Percentiles rank a stretch among this genome's conserved stretches.
Conservation (phyloP, 805 yeast genomes). For the Isabelozyma heimii region DNA sequence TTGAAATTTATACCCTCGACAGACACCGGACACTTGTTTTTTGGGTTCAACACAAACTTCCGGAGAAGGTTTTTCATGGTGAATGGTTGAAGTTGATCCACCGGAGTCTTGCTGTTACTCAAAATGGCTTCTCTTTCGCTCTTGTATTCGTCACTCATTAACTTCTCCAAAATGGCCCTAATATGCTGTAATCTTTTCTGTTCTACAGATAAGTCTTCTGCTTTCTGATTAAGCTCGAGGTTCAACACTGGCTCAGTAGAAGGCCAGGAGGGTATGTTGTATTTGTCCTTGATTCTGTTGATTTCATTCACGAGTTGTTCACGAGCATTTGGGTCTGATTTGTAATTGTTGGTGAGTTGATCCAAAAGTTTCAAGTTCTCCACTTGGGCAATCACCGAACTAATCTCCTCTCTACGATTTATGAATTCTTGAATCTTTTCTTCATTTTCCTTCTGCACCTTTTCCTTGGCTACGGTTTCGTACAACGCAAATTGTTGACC, state of each 20-base stretch:
- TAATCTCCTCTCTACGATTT: conserved; percentile 33
- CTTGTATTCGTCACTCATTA: conserved; percentile 25
- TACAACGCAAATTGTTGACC: conserved; percentile 90
- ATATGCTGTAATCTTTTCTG: conserved; percentile 30
- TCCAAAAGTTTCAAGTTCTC: conserved; percentile 39
- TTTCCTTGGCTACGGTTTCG: conserved; percentile 66
- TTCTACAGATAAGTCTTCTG: conserved; percentile 22
- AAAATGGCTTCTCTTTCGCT: conserved; percentile 20
- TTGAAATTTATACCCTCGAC: neutral
- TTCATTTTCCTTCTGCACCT: conserved; percentile 67
- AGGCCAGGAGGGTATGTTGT: conserved; percentile 41
- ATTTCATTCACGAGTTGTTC: conserved; percentile 26
- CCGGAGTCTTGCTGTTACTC: neutral
- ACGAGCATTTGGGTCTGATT: conserved; percentile 17
- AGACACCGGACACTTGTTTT: conserved; percentile 22
- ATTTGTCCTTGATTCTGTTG: conserved; percentile 34
- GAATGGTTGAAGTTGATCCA: conserved; percentile 21
- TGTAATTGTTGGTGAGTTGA: conserved; percentile 21
- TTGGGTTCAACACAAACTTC: conserved; percentile 50
- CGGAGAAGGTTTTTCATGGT: conserved; percentile 71
- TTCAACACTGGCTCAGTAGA: conserved; percentile 35
- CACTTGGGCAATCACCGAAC: conserved; percentile 26
- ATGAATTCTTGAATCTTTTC: conserved; percentile 54
- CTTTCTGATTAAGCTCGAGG: conserved; percentile 26
- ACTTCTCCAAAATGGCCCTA: conserved; percentile 24